Base-by-base conservation (phyloP, 83 land plant species). In the Isoetes engelmannii region DNA sequence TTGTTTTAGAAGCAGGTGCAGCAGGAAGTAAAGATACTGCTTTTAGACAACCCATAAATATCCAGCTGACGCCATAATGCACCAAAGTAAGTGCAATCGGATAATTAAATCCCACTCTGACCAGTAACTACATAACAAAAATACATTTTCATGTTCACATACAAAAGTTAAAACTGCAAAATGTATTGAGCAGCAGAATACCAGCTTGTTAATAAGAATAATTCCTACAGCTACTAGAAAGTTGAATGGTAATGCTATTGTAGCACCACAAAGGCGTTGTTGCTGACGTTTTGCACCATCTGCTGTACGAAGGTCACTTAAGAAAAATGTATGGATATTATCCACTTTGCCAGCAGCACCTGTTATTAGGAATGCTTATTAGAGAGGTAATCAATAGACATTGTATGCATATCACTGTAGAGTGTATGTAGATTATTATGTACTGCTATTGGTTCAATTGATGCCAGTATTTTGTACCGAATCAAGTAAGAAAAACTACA, bases 121-220 rank as follows among this genome's bases (percentile, higher is more conserved):
- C 92, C 73, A 92, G 75, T 17, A 92, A 84, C 97, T 92, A 80
- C 20, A 69, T 65, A 28, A 69, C 72, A 65, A 71, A 7, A 71
- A 28, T 28, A 28, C 37, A 28, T 28, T 28, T 28, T 28, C 1
- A 28, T 28, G 37, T 28, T 28, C 37, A 28, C 37, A 28, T 28
- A 28, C 37, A 28, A 28, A 28, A 28, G 37, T 28, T 2, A 28
- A 28, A 28, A 28, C 37, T 28, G 37, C 37, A 28, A 28, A 28
- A 28, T 28, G 37, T 28, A 28, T 28, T 28, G 15, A 3, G 12
- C 0, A 51, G 54, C 12, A 69, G 44, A 78, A 17, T 61, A 92
- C 97, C 84, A 86, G 55, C 82, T 92, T 92, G 78, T 92, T 92
- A 63, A 79, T 75, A 72, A 92, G 71, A 45, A 92, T 92, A 49